Conservation (phyloP, 176 grass and related monocot species). For the Secale cereale region DNA sequence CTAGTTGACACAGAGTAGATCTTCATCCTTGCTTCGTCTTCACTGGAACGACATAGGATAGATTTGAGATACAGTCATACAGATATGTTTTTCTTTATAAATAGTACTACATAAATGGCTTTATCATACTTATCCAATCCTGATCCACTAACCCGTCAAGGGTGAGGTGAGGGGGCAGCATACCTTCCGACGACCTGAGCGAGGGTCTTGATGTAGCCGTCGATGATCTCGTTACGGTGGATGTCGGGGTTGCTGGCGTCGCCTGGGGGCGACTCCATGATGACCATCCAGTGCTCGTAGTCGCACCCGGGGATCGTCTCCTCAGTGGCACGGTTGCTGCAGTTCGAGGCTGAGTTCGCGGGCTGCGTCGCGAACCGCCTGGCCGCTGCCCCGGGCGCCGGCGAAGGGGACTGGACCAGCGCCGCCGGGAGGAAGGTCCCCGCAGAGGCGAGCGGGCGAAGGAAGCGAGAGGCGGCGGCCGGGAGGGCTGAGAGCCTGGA, state of each 20-base stretch:
- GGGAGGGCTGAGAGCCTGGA: background rate
- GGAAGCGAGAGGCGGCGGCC: background rate
- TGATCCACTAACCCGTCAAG: background rate
- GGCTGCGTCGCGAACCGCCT: constrained; percentile 46
- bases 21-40: constrained; percentile 74
- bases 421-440: background rate
- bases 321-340: constrained; percentile 68
- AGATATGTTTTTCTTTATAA: background rate
- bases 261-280: constrained; percentile 64
- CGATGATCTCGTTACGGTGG: constrained; percentile 78
- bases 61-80: background rate
- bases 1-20: constrained; percentile 89
- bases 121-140: background rate
- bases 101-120: background rate
- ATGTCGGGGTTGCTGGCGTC: constrained; percentile 36
- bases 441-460: constrained; percentile 12
- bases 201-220: constrained; percentile 82
- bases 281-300: constrained; percentile 87
- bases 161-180: background rate
- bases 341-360: constrained; percentile 58
- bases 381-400: background rate
- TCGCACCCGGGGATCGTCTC: constrained; percentile 79
- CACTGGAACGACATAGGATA: constrained; percentile 36
- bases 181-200: constrained; percentile 70
- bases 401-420: background rate